phyloP scores from a whole-genome alignment of 306 rosid genomes.

The Pyrus betulifolia region DNA sequence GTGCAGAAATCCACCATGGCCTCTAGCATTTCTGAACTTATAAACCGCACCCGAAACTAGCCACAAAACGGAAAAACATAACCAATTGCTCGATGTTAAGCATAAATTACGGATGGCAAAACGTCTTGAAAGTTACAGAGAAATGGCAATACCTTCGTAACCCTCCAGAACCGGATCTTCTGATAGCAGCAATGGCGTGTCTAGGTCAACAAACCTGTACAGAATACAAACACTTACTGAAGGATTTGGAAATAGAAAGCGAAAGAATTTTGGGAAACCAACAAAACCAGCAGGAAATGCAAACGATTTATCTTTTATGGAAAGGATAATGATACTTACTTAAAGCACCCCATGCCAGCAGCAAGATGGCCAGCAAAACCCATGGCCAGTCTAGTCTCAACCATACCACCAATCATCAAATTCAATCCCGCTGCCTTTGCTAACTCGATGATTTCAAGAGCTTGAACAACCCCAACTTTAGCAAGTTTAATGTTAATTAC shows the following conservation, averaged over 20 bases:
- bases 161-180: conserved; percentile 87
- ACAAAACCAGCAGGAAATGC: not conserved
- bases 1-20: conserved; percentile 88
- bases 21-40: conserved; percentile 63
- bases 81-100: not conserved
- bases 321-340: conserved; percentile 28
- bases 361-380: conserved; percentile 91
- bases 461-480: conserved; percentile 78
- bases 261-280: not conserved
- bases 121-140: not conserved
- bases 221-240: not conserved
- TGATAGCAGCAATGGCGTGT: conserved; percentile 67
- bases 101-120: not conserved
- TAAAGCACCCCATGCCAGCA: conserved; percentile 82
- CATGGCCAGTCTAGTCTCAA: conserved; percentile 89
- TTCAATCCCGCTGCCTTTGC: conserved; percentile 52
- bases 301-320: not conserved
- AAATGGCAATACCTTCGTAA: conserved; percentile 54
- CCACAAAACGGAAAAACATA: conserved; percentile 6
- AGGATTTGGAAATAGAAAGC: not conserved
- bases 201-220: conserved; percentile 71
- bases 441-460: conserved; percentile 63
- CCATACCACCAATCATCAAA: conserved; percentile 93
- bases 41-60: conserved; percentile 70
- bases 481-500: conserved; percentile 90